Evolutionary conservation across 257 asterid species (phyloP).

Genomic region (Jacaranda copaia): DNA sequence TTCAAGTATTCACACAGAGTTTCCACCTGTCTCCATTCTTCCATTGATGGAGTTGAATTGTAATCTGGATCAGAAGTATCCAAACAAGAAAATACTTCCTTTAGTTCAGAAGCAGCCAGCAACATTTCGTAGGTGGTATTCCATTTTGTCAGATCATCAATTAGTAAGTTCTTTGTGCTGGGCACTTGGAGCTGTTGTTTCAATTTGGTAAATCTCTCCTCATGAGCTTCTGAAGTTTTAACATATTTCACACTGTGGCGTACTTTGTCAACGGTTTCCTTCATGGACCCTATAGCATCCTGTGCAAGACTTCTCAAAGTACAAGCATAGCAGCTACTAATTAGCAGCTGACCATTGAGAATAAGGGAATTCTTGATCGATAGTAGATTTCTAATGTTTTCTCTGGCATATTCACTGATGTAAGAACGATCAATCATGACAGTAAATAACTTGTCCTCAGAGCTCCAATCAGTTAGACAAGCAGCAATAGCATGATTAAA

Average conservation of each 20-base stretch:
- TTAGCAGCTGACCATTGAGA: slow-evolving; percentile 75
- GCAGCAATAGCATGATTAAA: slow-evolving; percentile 57
- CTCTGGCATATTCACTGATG: slow-evolving; percentile 48
- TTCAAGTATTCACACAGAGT: slow-evolving; percentile 66
- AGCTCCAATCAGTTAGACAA: slow-evolving; percentile 74
- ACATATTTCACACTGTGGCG: slow-evolving; percentile 78
- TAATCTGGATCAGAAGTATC: slow-evolving; percentile 74
- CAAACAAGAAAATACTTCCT: slow-evolving; percentile 76
- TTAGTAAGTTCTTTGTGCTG: slow-evolving; percentile 59
- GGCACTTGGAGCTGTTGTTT: slow-evolving; percentile 86
- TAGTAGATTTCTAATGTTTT: slow-evolving; percentile 57
- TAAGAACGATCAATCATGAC: slow-evolving; percentile 55
- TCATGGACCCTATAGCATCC: slow-evolving; percentile 55
- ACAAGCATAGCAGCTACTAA: slow-evolving; percentile 70
- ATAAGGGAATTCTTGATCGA: slow-evolving; percentile 54
- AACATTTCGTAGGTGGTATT: slow-evolving; percentile 86
- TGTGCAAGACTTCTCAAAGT: slow-evolving; percentile 67
- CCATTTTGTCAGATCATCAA: slow-evolving; percentile 78
- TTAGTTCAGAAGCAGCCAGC: slow-evolving; percentile 75
- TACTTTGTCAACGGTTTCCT: slow-evolving; percentile 59
- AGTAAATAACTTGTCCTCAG: slow-evolving; percentile 61
- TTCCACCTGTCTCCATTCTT: slow-evolving; percentile 79
- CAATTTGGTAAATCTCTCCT: slow-evolving; percentile 57
- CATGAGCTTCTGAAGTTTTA: slow-evolving; percentile 56
- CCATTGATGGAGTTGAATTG: slow-evolving; percentile 50